Percentiles rank a stretch among this genome's conserved stretches.
phyloP scores from a whole-genome alignment of 2,329 filamentous ascomycete genomes.

The Botryotinia calthae region DNA sequence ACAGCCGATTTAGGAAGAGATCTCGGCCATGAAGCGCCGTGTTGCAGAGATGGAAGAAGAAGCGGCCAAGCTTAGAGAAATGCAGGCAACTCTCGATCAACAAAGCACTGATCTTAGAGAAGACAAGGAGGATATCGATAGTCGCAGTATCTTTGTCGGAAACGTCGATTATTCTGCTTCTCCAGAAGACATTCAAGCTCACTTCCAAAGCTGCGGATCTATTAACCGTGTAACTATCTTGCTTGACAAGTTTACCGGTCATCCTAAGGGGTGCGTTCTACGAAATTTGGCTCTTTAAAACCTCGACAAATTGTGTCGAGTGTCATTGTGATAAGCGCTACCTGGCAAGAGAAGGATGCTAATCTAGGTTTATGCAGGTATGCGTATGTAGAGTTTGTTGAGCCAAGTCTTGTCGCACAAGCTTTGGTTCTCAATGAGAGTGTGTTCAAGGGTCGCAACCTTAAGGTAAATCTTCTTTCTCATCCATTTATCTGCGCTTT shows the following conservation, averaged over 20 bases:
- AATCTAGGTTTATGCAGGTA: slow-evolving; percentile 60
- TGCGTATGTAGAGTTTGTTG: slow-evolving; percentile 97
- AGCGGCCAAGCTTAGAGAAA: slow-evolving; percentile 79
- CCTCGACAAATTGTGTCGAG: slow-evolving; percentile 24
- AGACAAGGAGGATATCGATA: slow-evolving; percentile 93
- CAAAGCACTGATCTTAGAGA: slow-evolving; percentile 80
- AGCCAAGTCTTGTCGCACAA: slow-evolving; percentile 88
- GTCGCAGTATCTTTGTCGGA: slow-evolving; percentile 94
- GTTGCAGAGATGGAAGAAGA: slow-evolving; percentile 91
- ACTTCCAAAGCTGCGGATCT: slow-evolving; percentile 94
- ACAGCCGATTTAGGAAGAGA: slow-evolving; percentile 60
- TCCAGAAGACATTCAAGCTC: slow-evolving; percentile 95
- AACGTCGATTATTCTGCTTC: slow-evolving; percentile 98
- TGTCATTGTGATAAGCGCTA: slow-evolving; percentile 44
- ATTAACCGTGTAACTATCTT: slow-evolving; percentile 98
- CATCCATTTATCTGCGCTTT: not conserved
- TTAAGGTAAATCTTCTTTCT: slow-evolving; percentile 66
- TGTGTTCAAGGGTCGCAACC: slow-evolving; percentile 87
- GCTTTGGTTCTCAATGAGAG: slow-evolving; percentile 96
- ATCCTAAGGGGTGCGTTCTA: slow-evolving; percentile 89
- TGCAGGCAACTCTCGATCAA: slow-evolving; percentile 83
- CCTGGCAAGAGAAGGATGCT: slow-evolving; percentile 58
- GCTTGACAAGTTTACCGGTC: slow-evolving; percentile 95
- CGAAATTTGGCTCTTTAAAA: slow-evolving; percentile 30
- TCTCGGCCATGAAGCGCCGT: slow-evolving; percentile 80